Evolutionary conservation across 2,329 filamentous ascomycete genomes (phyloP), one percentile per base, ranked within the genome.

Genomic region (Teratosphaeria zuluensis): DNA sequence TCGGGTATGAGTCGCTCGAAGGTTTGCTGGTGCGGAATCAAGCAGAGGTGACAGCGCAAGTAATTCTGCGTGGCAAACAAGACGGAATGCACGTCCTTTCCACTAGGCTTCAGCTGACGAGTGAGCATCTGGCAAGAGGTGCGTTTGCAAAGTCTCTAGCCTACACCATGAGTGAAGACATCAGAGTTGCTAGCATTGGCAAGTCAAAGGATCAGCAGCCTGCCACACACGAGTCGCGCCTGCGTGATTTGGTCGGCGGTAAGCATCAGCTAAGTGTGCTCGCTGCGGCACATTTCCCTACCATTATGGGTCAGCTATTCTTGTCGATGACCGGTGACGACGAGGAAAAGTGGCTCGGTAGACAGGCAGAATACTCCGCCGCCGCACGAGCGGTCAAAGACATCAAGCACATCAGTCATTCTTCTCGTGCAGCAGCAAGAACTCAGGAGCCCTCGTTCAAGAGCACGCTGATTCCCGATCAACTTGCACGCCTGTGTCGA

Each of bases 391-490:
- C 82, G 32, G 81, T 95, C 74, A 76, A 77, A 16, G 79, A 83
- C 31, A 96, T 99, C 68, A 86, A 84, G 63, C 73, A 71, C 2
- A 84, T 86, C 63, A 84, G 88, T 32, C 78, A 85, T 63, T 91
- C 91, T 0, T 76, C 78, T 1, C 80, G 82, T 31, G 74, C 77
- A 12, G 76, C 96, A 7, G 88, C 90, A 2, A 78, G 86, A 11
- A 89, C 87, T 58, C 91, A 96, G 65, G 92, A 97, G 67, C 94
- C 94, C 2, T 86, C 84, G 56, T 97, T 96, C 75, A 87, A 83
- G 64, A 86, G 87, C 31, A 90, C 86, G 64, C 88, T 87, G 66
- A 78, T 99, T 3, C 77, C 87, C 11, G 83, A 87, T 61, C 85
- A 94, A 67, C 80, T 97, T 24, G 80, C 88, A 14, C 84, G 90